These are phyloP conservation scores for Epichloe elymi DNA, from an alignment of 2,329 filamentous ascomycete species.

Conservation along the genomic window DNA sequence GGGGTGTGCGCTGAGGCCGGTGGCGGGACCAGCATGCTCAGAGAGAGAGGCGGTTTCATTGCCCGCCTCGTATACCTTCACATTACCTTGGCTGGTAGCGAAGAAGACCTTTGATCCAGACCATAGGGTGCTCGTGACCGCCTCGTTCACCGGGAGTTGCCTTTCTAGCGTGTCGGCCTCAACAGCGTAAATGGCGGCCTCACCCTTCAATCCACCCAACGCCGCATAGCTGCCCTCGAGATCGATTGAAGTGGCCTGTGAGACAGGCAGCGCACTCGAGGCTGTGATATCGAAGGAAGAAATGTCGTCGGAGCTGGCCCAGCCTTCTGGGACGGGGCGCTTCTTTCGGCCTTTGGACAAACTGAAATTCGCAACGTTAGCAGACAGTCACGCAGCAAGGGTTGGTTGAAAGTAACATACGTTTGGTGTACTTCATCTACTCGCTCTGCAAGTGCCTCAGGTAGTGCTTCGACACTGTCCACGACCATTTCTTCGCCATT, in stretches of 20 bases:
- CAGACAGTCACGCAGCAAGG: constrained; percentile 6
- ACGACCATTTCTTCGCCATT: constrained; percentile 86
- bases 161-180: constrained; percentile 54
- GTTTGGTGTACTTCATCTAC: constrained; percentile 70
- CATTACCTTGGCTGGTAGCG: constrained; percentile 58
- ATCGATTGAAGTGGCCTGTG: constrained; percentile 35
- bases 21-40: constrained; percentile 75
- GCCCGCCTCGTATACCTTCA: constrained; percentile 70
- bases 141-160: constrained; percentile 50
- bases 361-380: constrained; percentile 30
- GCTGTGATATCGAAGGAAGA: constrained; percentile 31
- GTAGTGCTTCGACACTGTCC: constrained; percentile 59
- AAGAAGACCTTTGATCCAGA: constrained; percentile 56
- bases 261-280: constrained; percentile 33
- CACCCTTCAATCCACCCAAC: constrained; percentile 61
- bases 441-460: constrained; percentile 55
- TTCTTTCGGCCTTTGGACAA: constrained; percentile 83
- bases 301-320: constrained; percentile 66
- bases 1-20: constrained; percentile 67
- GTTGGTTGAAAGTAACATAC: constrained; percentile 37
- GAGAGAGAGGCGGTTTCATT: constrained; percentile 54
- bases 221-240: constrained; percentile 52
- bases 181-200: constrained; percentile 63
- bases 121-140: constrained; percentile 55
- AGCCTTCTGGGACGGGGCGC: constrained; percentile 70